Evolutionary conservation across 2,329 filamentous ascomycete species (phyloP).

Genomic region (Penicillium verrucosum): DNA sequence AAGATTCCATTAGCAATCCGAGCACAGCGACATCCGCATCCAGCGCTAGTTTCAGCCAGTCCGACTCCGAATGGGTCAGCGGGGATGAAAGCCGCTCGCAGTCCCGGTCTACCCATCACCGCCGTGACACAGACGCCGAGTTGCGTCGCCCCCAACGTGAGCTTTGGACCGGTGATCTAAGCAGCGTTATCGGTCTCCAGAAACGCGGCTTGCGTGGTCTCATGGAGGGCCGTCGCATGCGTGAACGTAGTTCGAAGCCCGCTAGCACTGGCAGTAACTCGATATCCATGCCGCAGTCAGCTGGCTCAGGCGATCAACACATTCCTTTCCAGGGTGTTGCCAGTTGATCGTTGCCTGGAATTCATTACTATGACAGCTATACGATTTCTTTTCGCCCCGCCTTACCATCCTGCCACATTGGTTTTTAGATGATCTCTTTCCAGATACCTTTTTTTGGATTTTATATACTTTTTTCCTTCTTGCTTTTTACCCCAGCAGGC

Average conservation of each 20-base stretch:
- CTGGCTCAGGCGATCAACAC: constrained; percentile 15
- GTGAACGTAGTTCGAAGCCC: constrained; percentile 60
- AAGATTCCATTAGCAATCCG: constrained; percentile 40
- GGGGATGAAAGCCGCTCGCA: constrained; percentile 28
- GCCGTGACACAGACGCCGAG: constrained; percentile 38
- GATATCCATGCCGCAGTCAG: constrained; percentile 16
- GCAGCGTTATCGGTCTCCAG: constrained; percentile 87
- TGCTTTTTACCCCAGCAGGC: constrained; percentile 17
- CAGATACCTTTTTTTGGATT: constrained; percentile 3
- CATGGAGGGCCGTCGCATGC: constrained; percentile 88
- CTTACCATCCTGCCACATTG: background rate
- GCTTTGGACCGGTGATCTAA: constrained; percentile 72
- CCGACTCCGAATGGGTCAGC: constrained; percentile 34
- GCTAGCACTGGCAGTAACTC: constrained; percentile 22
- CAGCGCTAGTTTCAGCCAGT: constrained; percentile 38
- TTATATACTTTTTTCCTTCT: constrained; percentile 8
- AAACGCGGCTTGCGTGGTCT: constrained; percentile 86
- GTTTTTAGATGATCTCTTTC: background rate
- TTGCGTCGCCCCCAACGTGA: constrained; percentile 49
- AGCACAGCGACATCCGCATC: constrained; percentile 40
- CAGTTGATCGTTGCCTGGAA: constrained; percentile 4
- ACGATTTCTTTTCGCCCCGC: background rate
- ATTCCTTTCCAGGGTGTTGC: constrained; percentile 18
- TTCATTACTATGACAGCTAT: background rate
- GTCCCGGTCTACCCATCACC: constrained; percentile 39